These are phyloP conservation scores for Dryas drummondii DNA, from an alignment of 306 rosid species.

Conservation along the genomic window DNA sequence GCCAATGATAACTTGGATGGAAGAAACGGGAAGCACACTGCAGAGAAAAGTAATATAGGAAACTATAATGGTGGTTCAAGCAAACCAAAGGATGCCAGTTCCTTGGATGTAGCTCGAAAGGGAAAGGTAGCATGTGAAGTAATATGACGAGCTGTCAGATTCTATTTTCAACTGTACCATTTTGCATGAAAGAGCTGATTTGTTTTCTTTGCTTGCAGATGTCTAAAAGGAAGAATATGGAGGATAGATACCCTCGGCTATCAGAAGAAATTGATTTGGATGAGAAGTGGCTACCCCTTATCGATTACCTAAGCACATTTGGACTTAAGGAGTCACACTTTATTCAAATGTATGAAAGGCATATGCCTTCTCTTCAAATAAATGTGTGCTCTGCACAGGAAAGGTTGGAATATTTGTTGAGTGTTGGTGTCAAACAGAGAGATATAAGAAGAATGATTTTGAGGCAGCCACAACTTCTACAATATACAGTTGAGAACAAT, in stretches of 20 bases:
- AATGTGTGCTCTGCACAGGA: slow-evolving; percentile 80
- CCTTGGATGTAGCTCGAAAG: slow-evolving; percentile 32
- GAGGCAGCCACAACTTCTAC: slow-evolving; percentile 92
- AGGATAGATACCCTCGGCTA: slow-evolving; percentile 60
- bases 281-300: slow-evolving; percentile 81
- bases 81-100: slow-evolving; percentile 34
- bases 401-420: slow-evolving; percentile 80
- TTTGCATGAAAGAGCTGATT: slow-evolving; percentile 2
- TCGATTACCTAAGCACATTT: slow-evolving; percentile 82
- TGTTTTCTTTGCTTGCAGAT: slow-evolving; percentile 44
- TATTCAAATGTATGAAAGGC: slow-evolving; percentile 87
- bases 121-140: slow-evolving; percentile 52
- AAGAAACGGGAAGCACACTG: slow-evolving; percentile 14
- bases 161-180: slow-evolving; percentile 26
- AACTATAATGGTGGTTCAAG: slow-evolving; percentile 1
- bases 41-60: slow-evolving; percentile 10
- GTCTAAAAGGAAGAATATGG: slow-evolving; percentile 43
- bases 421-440: slow-evolving; percentile 89
- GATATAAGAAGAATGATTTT: slow-evolving; percentile 74
- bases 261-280: slow-evolving; percentile 73
- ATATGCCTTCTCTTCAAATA: slow-evolving; percentile 86
- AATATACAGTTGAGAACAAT: slow-evolving; percentile 81
- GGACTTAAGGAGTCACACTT: slow-evolving; percentile 95
- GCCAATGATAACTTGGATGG: slow-evolving; percentile 16
- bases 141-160: slow-evolving; percentile 15